These are phyloP conservation scores for Medicago truncatula DNA, from an alignment of 306 rosid genomes.

Conservation along the genomic window MtrunA17r5.0-ANR NC_053046.1:31720001-31720500, in stretches of 20 bases:
- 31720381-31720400: not conserved
- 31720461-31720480: slow-evolving; percentile 5
- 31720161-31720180: too few species aligned
- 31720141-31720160: too few species aligned
- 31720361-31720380: slow-evolving; percentile 6
- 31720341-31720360: not conserved
- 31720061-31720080: too few species aligned
- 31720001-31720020: too few species aligned
- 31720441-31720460: not conserved
- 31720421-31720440: slow-evolving; percentile 7
- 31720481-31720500: slow-evolving; percentile 11
- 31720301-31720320: not conserved
- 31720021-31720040: too few species aligned
- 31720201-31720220: not conserved
- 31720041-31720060: too few species aligned
- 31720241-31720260: not conserved
- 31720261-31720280: not conserved
- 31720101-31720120: too few species aligned
- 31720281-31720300: not conserved
- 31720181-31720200: not conserved
- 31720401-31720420: not conserved
- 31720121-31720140: too few species aligned
- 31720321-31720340: not conserved
- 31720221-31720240: not conserved
- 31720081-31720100: too few species aligned